phyloP scores from a whole-genome alignment of 805 yeast species.

The Pichia occidentalis region DNA sequence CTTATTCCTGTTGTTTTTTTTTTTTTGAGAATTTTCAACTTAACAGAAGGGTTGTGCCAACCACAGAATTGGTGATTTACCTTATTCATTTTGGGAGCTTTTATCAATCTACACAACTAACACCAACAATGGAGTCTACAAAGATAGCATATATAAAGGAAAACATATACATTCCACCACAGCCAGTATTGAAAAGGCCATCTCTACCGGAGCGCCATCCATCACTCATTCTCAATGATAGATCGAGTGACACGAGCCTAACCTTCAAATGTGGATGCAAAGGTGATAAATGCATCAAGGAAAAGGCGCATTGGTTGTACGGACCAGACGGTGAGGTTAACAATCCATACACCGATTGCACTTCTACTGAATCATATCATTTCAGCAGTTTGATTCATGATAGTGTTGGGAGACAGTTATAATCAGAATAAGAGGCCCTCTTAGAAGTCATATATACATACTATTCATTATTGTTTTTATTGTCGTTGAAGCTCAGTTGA shows the following conservation, averaged over 20 bases:
- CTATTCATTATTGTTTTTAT: too few relatives aligned
- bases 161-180: conserved; percentile 31
- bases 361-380: conserved; percentile 26
- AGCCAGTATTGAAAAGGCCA: conserved; percentile 15
- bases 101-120: too few relatives aligned
- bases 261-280: conserved; percentile 30
- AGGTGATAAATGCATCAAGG: conserved; percentile 29
- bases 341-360: conserved; percentile 19
- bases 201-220: conserved; percentile 31
- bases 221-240: conserved; percentile 30
- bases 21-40: too few relatives aligned
- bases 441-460: too few relatives aligned
- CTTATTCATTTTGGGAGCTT: too few relatives aligned
- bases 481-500: too few relatives aligned
- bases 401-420: conserved; percentile 19
- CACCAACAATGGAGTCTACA: conserved; percentile 30
- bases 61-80: too few relatives aligned
- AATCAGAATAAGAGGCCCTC: too few relatives aligned
- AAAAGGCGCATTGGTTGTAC: conserved; percentile 32
- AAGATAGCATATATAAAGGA: conserved; percentile 26
- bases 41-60: too few relatives aligned
- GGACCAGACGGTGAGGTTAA: conserved; percentile 32
- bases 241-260: conserved; percentile 23
- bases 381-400: conserved; percentile 24
- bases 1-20: too few relatives aligned